Percentiles rank a stretch among this genome's conserved stretches.
Conservation (phyloP, 805 yeast species). For the Candida vartiovaarae region DNA sequence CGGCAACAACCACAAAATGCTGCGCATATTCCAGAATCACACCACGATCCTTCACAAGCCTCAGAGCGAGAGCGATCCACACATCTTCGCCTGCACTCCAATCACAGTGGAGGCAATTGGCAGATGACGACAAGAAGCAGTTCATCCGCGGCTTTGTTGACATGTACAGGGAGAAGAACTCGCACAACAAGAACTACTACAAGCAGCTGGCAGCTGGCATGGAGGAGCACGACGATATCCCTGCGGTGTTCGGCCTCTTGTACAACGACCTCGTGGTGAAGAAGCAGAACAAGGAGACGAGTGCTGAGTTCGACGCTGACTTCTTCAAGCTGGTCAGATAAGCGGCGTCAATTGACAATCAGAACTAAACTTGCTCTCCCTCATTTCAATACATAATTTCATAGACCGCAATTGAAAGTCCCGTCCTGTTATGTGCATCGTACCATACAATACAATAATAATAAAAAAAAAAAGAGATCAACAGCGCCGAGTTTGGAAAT, state of each 20-base stretch:
- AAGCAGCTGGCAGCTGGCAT: conserved; percentile 28
- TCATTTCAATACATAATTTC: too few relatives aligned
- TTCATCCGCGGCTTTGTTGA: conserved; percentile 26
- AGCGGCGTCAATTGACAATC: neutral
- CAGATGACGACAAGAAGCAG: conserved; percentile 20
- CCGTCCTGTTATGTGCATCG: too few relatives aligned
- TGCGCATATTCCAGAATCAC: too few relatives aligned
- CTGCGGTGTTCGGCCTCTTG: conserved; percentile 32
- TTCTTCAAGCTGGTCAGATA: conserved; percentile 13
- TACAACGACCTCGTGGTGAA: conserved; percentile 28
- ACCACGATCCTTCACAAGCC: too few relatives aligned
- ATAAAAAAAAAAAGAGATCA: neutral
- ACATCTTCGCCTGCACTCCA: too few relatives aligned
- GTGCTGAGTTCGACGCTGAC: conserved; percentile 22
- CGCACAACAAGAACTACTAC: conserved; percentile 30
- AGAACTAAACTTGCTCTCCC: too few relatives aligned
- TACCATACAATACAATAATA: neutral
- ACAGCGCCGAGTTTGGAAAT: neutral
- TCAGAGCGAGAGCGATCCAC: neutral
- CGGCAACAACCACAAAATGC: too few relatives aligned
- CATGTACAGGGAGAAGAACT: conserved; percentile 27
- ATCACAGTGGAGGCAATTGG: conserved; percentile 23
- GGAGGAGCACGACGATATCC: conserved; percentile 31
- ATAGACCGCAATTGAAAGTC: too few relatives aligned
- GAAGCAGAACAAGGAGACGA: conserved; percentile 9